These are phyloP conservation scores for Ramularia endophylla DNA, from an alignment of 2,329 filamentous ascomycete species.

Conservation along the genomic window DNA sequence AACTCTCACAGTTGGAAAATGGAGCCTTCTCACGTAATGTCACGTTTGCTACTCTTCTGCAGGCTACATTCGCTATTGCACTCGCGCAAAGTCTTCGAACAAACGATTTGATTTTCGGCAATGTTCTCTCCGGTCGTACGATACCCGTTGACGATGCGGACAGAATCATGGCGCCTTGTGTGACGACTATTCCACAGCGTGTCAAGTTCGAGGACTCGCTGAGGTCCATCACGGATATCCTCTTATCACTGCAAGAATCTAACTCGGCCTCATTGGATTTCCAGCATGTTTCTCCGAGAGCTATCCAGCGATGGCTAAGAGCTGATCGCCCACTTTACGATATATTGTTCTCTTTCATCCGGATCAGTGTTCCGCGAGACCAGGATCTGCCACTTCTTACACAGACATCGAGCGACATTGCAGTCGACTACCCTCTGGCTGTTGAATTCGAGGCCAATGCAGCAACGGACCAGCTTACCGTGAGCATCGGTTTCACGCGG, in stretches of 20 bases:
- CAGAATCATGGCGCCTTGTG: conserved; percentile 14
- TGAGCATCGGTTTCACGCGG: conserved; percentile 8
- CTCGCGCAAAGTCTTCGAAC: conserved; percentile 7
- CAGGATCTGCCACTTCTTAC: conserved; percentile 2
- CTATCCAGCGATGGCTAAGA: conserved; percentile 10
- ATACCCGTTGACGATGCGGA: conserved; percentile 9
- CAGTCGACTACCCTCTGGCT: conserved; percentile 13
- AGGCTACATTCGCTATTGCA: conserved; percentile 8
- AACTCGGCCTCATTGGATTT: conserved; percentile 10
- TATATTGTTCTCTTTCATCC: conserved; percentile 11
- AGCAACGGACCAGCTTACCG: conserved; percentile 6
- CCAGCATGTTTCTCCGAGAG: conserved; percentile 11
- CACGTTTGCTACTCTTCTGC: conserved; percentile 9
- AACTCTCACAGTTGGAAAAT: conserved; percentile 4
- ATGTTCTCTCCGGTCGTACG: conserved; percentile 11
- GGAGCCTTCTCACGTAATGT: neutral
- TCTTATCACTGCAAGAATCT: conserved; percentile 4
- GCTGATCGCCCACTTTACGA: conserved; percentile 13
- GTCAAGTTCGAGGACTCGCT: conserved; percentile 4
- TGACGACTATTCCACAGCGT: conserved; percentile 11
- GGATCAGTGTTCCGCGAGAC: neutral
- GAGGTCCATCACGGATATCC: neutral
- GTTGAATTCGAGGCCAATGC: conserved; percentile 10
- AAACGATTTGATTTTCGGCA: conserved; percentile 13
- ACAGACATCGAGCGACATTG: conserved; percentile 5